Percentiles rank a stretch among this genome's conserved stretches.
Evolutionary conservation across 176 grass and related monocot species (phyloP).

Genomic region (Guadua angustifolia): DNA sequence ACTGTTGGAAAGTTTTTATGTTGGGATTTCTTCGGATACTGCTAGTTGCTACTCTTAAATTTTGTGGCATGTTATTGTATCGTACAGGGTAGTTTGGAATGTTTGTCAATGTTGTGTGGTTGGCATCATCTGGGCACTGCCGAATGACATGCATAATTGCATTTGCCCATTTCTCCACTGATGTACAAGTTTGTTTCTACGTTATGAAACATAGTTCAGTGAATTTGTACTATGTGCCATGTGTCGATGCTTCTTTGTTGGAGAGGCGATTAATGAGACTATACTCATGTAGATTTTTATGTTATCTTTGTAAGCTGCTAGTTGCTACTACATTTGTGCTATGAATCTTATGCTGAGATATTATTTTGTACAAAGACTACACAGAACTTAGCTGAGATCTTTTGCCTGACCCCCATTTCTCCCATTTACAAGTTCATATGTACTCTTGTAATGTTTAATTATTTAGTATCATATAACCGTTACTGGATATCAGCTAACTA

Average conservation of each 20-base stretch:
- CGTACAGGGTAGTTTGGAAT: background rate
- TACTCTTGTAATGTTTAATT: background rate
- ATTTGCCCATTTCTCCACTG: background rate
- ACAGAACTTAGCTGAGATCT: background rate
- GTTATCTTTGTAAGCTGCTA: background rate
- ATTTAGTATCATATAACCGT: background rate
- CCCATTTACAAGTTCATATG: background rate
- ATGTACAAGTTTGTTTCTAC: background rate
- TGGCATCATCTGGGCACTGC: background rate
- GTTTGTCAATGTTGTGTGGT: background rate
- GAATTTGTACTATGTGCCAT: background rate
- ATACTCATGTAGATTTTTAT: background rate
- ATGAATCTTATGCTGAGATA: background rate
- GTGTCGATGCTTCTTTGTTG: background rate
- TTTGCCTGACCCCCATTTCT: background rate
- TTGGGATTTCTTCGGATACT: background rate
- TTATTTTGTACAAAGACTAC: background rate
- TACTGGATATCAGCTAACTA: background rate
- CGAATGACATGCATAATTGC: background rate
- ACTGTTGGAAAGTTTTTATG: background rate
- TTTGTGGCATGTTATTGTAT: background rate
- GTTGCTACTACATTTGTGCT: background rate
- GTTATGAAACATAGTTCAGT: background rate
- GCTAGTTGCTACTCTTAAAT: background rate
- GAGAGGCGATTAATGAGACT: background rate